Evolutionary conservation across 345 rosid species (phyloP).

Genomic region (Eucalyptus albens): DNA sequence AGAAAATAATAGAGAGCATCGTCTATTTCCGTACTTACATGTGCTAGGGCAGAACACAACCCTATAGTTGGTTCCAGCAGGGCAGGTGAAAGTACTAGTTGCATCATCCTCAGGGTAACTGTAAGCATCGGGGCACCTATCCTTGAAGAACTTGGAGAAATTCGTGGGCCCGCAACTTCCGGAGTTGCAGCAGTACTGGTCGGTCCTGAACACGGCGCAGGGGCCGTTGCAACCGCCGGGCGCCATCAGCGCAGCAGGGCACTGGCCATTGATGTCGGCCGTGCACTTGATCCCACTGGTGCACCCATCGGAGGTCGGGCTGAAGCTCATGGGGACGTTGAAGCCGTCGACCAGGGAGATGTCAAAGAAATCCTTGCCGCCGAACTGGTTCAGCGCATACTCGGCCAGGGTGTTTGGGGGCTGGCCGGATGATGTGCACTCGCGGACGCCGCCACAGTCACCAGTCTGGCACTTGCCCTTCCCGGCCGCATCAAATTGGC

Average conservation of each 20-base stretch:
- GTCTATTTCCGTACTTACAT: not conserved
- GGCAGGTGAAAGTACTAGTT: slow-evolving; percentile 13
- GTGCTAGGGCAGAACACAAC: slow-evolving; percentile 2
- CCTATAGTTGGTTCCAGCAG: slow-evolving; percentile 6
- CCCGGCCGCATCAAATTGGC: slow-evolving; percentile 4
- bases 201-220: slow-evolving; percentile 10
- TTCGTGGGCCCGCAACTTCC: not conserved
- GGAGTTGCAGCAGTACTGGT: slow-evolving; percentile 3
- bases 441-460: slow-evolving; percentile 1
- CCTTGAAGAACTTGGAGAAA: slow-evolving; percentile 6
- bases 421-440: not conserved
- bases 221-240: slow-evolving; percentile 16
- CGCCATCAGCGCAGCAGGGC: slow-evolving; percentile 1
- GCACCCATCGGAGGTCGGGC: not conserved
- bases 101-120: slow-evolving; percentile 10
- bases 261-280: not conserved
- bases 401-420: slow-evolving; percentile 10
- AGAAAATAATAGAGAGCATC: not conserved
- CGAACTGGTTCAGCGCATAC: slow-evolving; percentile 3
- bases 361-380: slow-evolving; percentile 2
- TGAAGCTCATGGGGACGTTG: slow-evolving; percentile 13
- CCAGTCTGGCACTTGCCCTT: slow-evolving; percentile 13
- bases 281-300: not conserved
- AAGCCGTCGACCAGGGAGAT: slow-evolving; percentile 18
- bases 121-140: slow-evolving; percentile 3